A percentile compares a stretch with the other conserved stretches of the same genome.
Evolutionary conservation across 2,329 filamentous ascomycete species (phyloP).

Genomic region (Hymenoscyphus fructigenus): DNA sequence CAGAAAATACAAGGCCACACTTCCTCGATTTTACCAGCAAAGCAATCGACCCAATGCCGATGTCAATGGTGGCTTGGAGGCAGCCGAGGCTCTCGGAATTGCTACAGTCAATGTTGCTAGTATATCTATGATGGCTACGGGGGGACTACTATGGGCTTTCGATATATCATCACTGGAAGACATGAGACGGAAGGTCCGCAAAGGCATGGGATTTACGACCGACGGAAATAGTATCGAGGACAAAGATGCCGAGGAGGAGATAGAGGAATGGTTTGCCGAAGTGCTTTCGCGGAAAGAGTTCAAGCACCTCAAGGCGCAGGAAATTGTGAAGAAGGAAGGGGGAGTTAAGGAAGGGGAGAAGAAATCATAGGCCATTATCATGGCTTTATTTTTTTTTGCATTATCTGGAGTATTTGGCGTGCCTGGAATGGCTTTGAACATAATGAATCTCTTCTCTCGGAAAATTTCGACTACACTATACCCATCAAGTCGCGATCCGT

Average conservation of each 20-base stretch:
- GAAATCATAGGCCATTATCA: constrained; percentile 13
- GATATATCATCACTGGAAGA: constrained; percentile 72
- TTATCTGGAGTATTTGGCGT: neutral
- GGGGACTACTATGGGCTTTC: constrained; percentile 73
- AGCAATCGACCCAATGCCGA: constrained; percentile 53
- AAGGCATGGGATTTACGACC: constrained; percentile 36
- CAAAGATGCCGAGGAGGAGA: constrained; percentile 56
- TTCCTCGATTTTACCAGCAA: constrained; percentile 71
- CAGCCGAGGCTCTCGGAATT: constrained; percentile 77
- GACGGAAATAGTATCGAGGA: constrained; percentile 40
- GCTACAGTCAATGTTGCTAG: constrained; percentile 84
- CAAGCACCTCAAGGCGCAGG: constrained; percentile 29
- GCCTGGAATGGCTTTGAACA: neutral
- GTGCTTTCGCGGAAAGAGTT: constrained; percentile 58
- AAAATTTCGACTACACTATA: neutral
- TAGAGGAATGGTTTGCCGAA: constrained; percentile 61
- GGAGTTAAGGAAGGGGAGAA: constrained; percentile 10
- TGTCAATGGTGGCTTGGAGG: constrained; percentile 68
- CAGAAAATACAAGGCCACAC: constrained; percentile 58
- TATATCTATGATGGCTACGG: constrained; percentile 71
- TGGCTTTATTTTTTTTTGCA: neutral
- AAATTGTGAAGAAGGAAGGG: constrained; percentile 8
- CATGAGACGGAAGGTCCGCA: constrained; percentile 53
- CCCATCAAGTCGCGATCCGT: neutral
- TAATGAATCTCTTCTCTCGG: constrained; percentile 10